These are phyloP conservation scores for Spongospora subterranea DNA, from an alignment of 208 protist genomes.

Conservation along the genomic window DNA sequence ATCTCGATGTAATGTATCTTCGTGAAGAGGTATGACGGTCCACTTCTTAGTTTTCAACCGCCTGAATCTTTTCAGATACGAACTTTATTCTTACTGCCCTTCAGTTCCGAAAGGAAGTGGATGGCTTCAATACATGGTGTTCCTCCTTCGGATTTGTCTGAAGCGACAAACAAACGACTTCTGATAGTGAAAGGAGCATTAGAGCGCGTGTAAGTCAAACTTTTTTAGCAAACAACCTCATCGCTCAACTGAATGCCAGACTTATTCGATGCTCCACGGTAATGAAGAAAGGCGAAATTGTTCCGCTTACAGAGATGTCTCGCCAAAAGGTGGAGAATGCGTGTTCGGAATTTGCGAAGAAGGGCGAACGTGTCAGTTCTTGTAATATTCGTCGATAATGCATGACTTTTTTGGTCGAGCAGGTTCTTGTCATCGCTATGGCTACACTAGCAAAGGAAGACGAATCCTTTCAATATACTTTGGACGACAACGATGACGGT, in stretches of 20 bases:
- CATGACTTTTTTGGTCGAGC: background rate
- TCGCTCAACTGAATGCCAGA: background rate
- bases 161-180: background rate
- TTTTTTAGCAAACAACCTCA: background rate
- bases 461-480: background rate
- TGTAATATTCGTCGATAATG: background rate
- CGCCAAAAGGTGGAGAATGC: background rate
- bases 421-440: constrained; percentile 21
- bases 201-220: background rate
- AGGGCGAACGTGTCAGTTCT: background rate
- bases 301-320: background rate
- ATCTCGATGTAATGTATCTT: constrained; percentile 30
- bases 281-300: background rate
- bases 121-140: constrained; percentile 30
- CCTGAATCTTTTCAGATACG: background rate
- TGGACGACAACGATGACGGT: background rate
- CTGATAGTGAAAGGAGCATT: constrained; percentile 26
- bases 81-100: constrained; percentile 40
- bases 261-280: background rate
- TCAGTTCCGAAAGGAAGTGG: constrained; percentile 42
- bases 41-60: background rate
- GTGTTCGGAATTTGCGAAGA: background rate
- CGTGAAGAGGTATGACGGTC: background rate
- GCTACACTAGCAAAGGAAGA: background rate
- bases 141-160: background rate